Evolutionary conservation across 2,329 filamentous ascomycete species (phyloP), one percentile per base, ranked within the genome.

Genomic region (Epichloe hybrida): DNA sequence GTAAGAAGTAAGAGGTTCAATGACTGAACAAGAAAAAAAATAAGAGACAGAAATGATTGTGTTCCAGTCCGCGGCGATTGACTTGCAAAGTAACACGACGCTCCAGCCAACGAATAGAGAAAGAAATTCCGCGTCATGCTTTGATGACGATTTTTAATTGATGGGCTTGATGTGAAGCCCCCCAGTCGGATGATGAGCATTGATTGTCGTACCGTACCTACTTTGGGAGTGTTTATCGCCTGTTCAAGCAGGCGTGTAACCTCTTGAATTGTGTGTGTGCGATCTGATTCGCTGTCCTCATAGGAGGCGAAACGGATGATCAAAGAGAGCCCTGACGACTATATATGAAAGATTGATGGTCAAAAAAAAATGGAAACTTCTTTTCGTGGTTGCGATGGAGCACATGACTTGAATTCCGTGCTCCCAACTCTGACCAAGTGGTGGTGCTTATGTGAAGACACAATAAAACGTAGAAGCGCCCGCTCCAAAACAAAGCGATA

Each of bases 1-100:
- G 77, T 61, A 84, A 86, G 71, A 83, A 78, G 64, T 77, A 72
- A 61, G n/a, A 48, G 9, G 23, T 5, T 42, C 9, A 7, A 50
- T 23, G 37, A 38, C 43, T 37, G 21, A 52, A 54, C 17, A 42
- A 51, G 46, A 23, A 49, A 5, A 17, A 20, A 15, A 17, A 20
- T 7, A 27, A 27, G 23, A 27, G 50, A 45, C 35, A 38, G 53
- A 49, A 50, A 47, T 47, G n/a, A 34, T 21, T 13, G 8, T 23
- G 17, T 17, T 20, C 5, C 15, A 12, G 15, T 40, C 38, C 8
- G 38, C n/a, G 1, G 7, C 2, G 38, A 3, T 31, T 31, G 8
- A 31, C 8, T 9, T 11, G 6, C 7, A 31, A 31, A 3, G 4
- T 9, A 11, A 9, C 8, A 31, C 27, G 27, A 31, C 27, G 27